Evolutionary conservation across 768 basidiomycete species (phyloP).

Genomic region (Lactifluus echinatus): DNA sequence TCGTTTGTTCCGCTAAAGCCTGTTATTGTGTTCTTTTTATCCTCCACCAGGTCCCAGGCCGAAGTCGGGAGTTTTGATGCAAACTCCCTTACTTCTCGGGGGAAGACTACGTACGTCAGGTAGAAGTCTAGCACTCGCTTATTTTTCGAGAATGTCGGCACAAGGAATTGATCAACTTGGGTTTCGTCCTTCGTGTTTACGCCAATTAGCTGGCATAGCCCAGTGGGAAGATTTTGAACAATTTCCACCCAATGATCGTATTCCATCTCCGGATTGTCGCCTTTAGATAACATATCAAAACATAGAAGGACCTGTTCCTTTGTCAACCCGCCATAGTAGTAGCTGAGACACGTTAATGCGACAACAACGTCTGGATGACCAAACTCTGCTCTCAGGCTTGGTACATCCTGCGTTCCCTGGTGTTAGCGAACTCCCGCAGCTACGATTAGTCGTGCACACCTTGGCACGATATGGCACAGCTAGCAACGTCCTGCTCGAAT

Average conservation of each 20-base stretch:
- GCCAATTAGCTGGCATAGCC: constrained; percentile 28
- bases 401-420: constrained; percentile 33
- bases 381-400: constrained; percentile 39
- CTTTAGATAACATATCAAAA: constrained; percentile 32
- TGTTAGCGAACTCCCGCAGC: not conserved
- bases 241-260: constrained; percentile 36
- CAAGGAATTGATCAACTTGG: constrained; percentile 25
- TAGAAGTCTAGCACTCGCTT: constrained; percentile 38
- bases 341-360: constrained; percentile 37
- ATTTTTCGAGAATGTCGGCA: constrained; percentile 32
- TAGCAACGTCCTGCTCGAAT: constrained; percentile 33
- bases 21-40: constrained; percentile 30
- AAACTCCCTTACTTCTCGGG: constrained; percentile 42
- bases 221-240: constrained; percentile 23
- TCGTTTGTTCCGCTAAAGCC: constrained; percentile 53
- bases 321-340: constrained; percentile 40
- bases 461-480: constrained; percentile 45
- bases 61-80: constrained; percentile 38
- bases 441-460: not conserved
- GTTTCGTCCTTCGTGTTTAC: constrained; percentile 35
- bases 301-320: constrained; percentile 30
- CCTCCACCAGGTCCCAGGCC: constrained; percentile 44
- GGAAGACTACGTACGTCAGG: constrained; percentile 38
- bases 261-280: constrained; percentile 34
- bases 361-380: constrained; percentile 44